Conservation (phyloP, 2,329 filamentous ascomycete species). For the Myriosclerotinia curreyana region DNA sequence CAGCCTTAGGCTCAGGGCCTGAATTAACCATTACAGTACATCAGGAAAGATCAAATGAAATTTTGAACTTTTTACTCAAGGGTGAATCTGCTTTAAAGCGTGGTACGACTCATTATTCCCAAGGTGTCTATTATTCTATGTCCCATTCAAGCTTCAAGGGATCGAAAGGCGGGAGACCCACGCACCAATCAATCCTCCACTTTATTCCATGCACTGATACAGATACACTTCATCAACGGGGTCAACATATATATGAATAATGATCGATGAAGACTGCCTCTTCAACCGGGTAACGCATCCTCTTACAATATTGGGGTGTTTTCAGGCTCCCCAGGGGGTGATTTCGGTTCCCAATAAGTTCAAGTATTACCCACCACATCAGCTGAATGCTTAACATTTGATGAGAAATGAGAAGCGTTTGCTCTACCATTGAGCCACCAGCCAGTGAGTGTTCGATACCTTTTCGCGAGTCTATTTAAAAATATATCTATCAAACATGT, state of each 20-base stretch:
- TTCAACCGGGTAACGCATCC: slow-evolving; percentile 12
- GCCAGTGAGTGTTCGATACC: slow-evolving; percentile 2
- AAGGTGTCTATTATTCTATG: slow-evolving; percentile 2
- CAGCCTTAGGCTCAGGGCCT: background rate
- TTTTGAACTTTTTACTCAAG: background rate
- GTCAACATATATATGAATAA: slow-evolving; percentile 1
- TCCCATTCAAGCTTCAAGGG: background rate
- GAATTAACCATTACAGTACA: background rate
- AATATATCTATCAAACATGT: background rate
- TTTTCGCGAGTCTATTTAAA: background rate
- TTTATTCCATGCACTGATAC: background rate
- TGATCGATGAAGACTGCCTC: slow-evolving; percentile 14
- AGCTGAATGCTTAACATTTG: slow-evolving; percentile 5
- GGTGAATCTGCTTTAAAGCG: background rate
- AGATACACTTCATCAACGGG: background rate
- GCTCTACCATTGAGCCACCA: slow-evolving; percentile 12
- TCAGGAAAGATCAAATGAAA: background rate
- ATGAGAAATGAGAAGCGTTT: background rate
- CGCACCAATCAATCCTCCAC: background rate
- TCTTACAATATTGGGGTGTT: background rate
- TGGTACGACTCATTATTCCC: slow-evolving; percentile 5
- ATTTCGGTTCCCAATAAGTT: slow-evolving; percentile 9
- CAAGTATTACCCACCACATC: slow-evolving; percentile 4
- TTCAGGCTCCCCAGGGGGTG: slow-evolving; percentile 8
- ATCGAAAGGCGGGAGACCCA: background rate